These are phyloP conservation scores for Blumeriella jaapii DNA, from an alignment of 2,329 filamentous ascomycete species.

Conservation along the genomic window DNA sequence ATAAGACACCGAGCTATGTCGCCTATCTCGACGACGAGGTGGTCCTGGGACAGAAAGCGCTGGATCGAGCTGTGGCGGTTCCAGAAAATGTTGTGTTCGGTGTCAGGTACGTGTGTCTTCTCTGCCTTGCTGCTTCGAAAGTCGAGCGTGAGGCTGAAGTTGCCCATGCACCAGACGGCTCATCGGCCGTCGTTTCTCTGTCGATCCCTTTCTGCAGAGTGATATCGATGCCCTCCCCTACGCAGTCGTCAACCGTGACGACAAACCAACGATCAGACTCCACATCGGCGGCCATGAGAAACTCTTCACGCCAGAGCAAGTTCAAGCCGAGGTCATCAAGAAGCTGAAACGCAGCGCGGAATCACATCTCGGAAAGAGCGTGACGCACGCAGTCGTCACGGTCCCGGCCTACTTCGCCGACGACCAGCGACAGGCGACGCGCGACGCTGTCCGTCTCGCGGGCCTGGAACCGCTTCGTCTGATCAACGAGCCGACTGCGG, in stretches of 20 bases:
- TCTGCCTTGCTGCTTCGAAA: not conserved
- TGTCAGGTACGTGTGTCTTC: conserved; percentile 5
- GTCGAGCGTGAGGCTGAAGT: not conserved
- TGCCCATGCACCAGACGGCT: not conserved
- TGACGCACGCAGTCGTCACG: conserved; percentile 42
- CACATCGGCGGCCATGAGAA: not conserved
- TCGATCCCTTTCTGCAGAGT: conserved; percentile 3
- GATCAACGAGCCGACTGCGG: conserved; percentile 64
- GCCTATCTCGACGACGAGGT: conserved; percentile 8
- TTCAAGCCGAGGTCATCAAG: conserved; percentile 7
- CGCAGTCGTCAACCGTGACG: conserved; percentile 1
- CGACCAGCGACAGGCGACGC: conserved; percentile 62
- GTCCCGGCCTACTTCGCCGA: conserved; percentile 68
- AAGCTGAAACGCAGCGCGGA: conserved; percentile 9
- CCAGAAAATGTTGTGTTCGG: conserved; percentile 11
- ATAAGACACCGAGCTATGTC: conserved; percentile 7
- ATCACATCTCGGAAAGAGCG: not conserved
- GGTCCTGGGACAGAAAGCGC: conserved; percentile 12
- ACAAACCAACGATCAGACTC: conserved; percentile 5
- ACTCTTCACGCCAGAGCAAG: conserved; percentile 4
- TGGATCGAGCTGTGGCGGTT: conserved; percentile 9
- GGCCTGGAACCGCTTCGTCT: conserved; percentile 63
- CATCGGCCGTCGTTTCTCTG: conserved; percentile 8
- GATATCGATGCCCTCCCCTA: conserved; percentile 6
- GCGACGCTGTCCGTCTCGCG: conserved; percentile 55